Evolutionary conservation across 1,284 basidiomycete species (phyloP), one percentile per base, ranked within the genome.

Genomic region (Fomitopsis betulina): DNA sequence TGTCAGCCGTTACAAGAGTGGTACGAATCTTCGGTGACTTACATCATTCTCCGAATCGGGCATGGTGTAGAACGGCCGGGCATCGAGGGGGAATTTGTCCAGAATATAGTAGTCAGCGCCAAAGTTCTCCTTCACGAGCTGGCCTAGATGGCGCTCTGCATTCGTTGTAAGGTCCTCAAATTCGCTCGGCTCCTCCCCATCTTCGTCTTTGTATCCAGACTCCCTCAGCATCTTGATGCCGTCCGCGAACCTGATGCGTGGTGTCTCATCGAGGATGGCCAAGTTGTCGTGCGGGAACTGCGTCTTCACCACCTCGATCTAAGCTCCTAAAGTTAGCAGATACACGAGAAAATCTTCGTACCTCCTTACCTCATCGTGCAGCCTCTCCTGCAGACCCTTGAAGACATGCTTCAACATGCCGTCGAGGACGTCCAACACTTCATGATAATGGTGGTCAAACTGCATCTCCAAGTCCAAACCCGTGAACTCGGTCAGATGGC

Each of bases 401-500:
- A 79, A 78, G 51, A 79, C 71, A 54, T 66, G 56, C 62, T 73
- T 72, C 63, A 79, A 67, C 60, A 75, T 70, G 17, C 68, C 70
- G 64, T 79, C 77, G 47, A 79, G 68, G 51, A 72, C 66, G 50
- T 76, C 71, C 59, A 77, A 62, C 25, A 74, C 74, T 58, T 75
- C 87, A 72, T 87, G 82, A 70, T 90, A 90, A 72, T 87, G 80
- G 66, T 81, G 81, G 59, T 86, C 79, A 64, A 89, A 84, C 5
- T 82, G 79, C 86, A 89, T 88, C 71, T 89, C 86, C 61, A 89
- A 73, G 77, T 89, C 87, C 58, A 89, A 77, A 50, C 86, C 86
- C 59, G 81, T 86, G 71, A 88, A 90, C 73, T 90, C 87, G 62
- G 87, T 90, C 76, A 90, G 74, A 73, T 90, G 87, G 54, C 87